Conservation (phyloP, 1,284 basidiomycete species). For the Trichosporon coremiiforme region DNA sequence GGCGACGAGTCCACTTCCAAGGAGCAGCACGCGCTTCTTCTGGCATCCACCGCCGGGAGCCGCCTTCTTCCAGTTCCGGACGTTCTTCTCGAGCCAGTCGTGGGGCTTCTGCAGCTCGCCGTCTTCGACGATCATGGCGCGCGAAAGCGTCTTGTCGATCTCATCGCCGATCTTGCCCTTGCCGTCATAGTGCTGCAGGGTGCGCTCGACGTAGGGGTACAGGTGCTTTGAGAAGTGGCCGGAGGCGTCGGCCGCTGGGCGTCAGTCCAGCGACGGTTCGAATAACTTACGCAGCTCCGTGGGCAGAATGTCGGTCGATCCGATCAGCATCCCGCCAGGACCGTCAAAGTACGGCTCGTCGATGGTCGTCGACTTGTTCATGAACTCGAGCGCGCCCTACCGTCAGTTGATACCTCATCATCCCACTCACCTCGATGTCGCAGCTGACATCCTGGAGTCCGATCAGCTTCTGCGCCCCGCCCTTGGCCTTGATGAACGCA, state of each 20-base stretch:
- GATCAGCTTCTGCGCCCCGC: slow-evolving; percentile 56
- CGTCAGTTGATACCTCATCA: background rate
- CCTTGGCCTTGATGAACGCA: slow-evolving; percentile 60
- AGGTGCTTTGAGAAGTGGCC: slow-evolving; percentile 70
- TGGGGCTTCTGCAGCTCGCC: slow-evolving; percentile 65
- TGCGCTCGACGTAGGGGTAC: slow-evolving; percentile 65
- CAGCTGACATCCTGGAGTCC: slow-evolving; percentile 84
- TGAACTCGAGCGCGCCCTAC: slow-evolving; percentile 81
- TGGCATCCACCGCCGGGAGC: slow-evolving; percentile 13
- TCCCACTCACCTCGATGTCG: slow-evolving; percentile 66
- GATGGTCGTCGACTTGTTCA: slow-evolving; percentile 70
- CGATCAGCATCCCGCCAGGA: slow-evolving; percentile 66
- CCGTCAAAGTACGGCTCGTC: slow-evolving; percentile 70
- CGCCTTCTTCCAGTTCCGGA: slow-evolving; percentile 58
- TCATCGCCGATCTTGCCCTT: slow-evolving; percentile 41
- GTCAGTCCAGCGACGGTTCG: slow-evolving; percentile 10
- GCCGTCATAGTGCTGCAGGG: slow-evolving; percentile 50
- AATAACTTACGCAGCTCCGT: slow-evolving; percentile 67
- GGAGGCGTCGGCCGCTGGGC: slow-evolving; percentile 67
- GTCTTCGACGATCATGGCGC: slow-evolving; percentile 69
- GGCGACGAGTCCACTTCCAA: slow-evolving; percentile 91
- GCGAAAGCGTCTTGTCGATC: slow-evolving; percentile 60
- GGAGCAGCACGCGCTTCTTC: slow-evolving; percentile 73
- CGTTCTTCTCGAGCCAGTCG: slow-evolving; percentile 63
- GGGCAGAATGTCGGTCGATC: slow-evolving; percentile 86